Conservation (phyloP, 192 early-diverging fungal genomes). For the Coemansia sp. region DNA sequence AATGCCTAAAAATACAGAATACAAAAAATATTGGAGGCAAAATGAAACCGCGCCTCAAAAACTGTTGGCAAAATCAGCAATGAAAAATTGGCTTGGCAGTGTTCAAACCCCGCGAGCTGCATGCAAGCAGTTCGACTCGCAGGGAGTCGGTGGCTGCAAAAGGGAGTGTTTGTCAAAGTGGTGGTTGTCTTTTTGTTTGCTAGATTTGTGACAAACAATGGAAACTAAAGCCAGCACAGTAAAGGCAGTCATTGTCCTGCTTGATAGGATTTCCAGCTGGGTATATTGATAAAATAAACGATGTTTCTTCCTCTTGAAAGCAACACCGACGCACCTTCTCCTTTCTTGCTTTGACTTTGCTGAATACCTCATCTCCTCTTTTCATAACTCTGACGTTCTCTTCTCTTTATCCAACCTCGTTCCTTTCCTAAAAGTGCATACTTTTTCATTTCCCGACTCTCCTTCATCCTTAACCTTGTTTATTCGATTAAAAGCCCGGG, state of each 20-base stretch:
- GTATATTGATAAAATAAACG: too few relatives aligned
- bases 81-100: background rate
- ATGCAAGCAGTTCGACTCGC: constrained; percentile 3
- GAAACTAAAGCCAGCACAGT: background rate
- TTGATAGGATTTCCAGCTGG: too few relatives aligned
- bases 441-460: background rate
- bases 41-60: background rate
- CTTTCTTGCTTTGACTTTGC: too few relatives aligned
- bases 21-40: background rate
- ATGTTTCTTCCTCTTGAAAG: too few relatives aligned
- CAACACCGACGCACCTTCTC: too few relatives aligned
- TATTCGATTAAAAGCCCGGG: too few relatives aligned
- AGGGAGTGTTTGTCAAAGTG: background rate
- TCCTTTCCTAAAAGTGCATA: background rate
- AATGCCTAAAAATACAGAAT: background rate
- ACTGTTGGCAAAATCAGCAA: background rate
- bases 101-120: background rate
- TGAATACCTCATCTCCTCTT: too few relatives aligned
- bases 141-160: background rate
- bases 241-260: too few relatives aligned
- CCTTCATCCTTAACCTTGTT: background rate
- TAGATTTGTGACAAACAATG: background rate
- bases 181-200: background rate
- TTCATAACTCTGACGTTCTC: too few relatives aligned
- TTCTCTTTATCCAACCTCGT: too few relatives aligned